Evolutionary conservation across 1,284 basidiomycete genomes (phyloP), one percentile per base, ranked within the genome.

Genomic region (Tilletia indica): DNA sequence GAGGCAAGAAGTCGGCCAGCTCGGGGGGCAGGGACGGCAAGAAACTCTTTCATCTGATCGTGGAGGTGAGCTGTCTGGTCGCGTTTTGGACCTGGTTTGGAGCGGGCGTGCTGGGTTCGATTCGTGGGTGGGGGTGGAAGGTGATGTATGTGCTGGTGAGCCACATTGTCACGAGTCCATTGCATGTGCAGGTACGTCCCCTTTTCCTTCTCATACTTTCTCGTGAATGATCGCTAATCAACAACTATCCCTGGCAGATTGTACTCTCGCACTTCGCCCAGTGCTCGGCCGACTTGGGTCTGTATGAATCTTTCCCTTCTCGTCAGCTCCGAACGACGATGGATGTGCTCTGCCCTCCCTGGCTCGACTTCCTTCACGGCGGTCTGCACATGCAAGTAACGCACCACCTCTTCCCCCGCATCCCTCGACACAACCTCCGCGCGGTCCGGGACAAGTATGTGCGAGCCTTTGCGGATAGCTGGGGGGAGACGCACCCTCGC

Each of bases 221-320:
- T 45, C 42, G 42, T 45, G 42, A 45, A 8, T 45, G 42, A 45
- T 45, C 9, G 14, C 42, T 14, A 9, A 8, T 45, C 14, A 8
- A 8, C 6, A 45, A 45, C 14, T 14, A 1, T 14, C 14, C 42
- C 42, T 14, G 9, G 1, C 82, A 97, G 93, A 99, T 99, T 79
- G 95, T 98, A 0, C 89, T 99, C 31, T 98, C 95, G 2, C 96
- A 99, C 86, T 99, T 97, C 86, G 93, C 93, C 61, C 95, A 97
- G 87, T 94, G 94, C 6, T 95, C 94, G 0, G 91, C 88, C 11
- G 96, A 98, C 82, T 87, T 98, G 34, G 95, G 95, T 1, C 92
- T 93, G 0, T 87, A 87, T 47, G 97, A 99, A 85, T 94, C 92
- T 1, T 99, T 98, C 87, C 89, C 92, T 0, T 91, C 93, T 77